phyloP scores from a whole-genome alignment of 345 rosid genomes.

The Camelina sativa region DNA sequence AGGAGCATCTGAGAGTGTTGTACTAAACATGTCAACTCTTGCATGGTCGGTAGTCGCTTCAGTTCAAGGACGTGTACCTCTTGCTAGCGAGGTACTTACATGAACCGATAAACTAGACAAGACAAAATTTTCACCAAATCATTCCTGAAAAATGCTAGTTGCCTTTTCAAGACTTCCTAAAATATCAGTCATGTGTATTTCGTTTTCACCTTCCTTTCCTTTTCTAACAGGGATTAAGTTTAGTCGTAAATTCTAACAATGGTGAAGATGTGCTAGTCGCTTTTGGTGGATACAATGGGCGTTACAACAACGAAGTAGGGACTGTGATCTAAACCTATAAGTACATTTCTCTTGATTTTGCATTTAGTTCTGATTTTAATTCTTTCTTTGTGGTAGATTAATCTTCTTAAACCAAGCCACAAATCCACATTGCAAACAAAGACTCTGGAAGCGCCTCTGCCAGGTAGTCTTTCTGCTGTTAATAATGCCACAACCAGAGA shows the following conservation, averaged over 20 bases:
- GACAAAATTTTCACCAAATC: conserved; percentile 9
- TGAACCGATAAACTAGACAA: conserved; percentile 1
- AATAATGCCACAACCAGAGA: conserved; percentile 77
- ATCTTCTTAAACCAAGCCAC: conserved; percentile 95
- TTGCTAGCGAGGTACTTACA: conserved; percentile 92
- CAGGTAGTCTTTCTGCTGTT: conserved; percentile 80
- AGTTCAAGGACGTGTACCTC: conserved; percentile 88
- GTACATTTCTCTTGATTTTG: conserved; percentile 12
- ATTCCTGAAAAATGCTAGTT: conserved; percentile 19
- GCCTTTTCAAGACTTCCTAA: conserved; percentile 8
- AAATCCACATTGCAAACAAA: conserved; percentile 83
- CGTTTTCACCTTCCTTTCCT: conserved; percentile 22
- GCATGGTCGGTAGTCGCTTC: conserved; percentile 89
- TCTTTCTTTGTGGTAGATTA: conserved; percentile 54
- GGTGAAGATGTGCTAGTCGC: conserved; percentile 92
- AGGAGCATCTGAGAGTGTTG: conserved; percentile 93
- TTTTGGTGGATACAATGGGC: conserved; percentile 99
- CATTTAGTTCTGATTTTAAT: conserved; percentile 33
- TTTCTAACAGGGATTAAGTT: conserved; percentile 79
- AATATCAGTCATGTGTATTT: conserved; percentile 8
- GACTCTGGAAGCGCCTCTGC: conserved; percentile 58
- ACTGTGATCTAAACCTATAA: conserved; percentile 18
- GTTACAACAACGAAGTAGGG: conserved; percentile 84
- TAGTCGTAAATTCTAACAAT: conserved; percentile 74
- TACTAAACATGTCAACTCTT: conserved; percentile 95